These are phyloP conservation scores for Fraxinus dipetala DNA, from an alignment of 305 asterid species.

Conservation along the genomic window DNA sequence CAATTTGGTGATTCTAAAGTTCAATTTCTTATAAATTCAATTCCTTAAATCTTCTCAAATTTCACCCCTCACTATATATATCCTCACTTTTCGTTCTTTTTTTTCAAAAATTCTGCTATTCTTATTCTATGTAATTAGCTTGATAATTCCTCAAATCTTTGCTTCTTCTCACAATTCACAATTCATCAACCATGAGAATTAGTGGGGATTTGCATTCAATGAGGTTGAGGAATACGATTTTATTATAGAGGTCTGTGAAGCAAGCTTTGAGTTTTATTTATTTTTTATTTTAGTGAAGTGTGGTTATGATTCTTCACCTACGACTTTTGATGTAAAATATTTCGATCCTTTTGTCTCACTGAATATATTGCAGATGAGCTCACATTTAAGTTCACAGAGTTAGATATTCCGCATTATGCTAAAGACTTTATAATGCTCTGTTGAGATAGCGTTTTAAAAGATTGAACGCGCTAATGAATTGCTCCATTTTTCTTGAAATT, in stretches of 20 bases:
- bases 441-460: conserved; percentile 18
- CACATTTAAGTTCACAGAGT: conserved; percentile 48
- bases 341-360: conserved; percentile 31
- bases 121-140: background rate
- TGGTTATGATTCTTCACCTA: conserved; percentile 49
- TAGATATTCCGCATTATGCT: conserved; percentile 53
- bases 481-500: no score
- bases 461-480: no score
- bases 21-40: no score
- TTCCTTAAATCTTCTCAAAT: no score
- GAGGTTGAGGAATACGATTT: background rate
- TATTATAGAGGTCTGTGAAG: no score
- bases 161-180: background rate
- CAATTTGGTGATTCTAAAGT: no score
- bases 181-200: background rate
- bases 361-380: conserved; percentile 57
- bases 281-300: no score
- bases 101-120: background rate
- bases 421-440: conserved; percentile 66
- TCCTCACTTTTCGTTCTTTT: no score
- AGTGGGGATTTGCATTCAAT: background rate
- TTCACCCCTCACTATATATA: no score
- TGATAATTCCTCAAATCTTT: background rate
- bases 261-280: no score
- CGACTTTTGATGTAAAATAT: conserved; percentile 36